Evolutionary conservation across 192 early-diverging fungal genomes (phyloP).

Genomic region (Geranomyces michiganensis): DNA sequence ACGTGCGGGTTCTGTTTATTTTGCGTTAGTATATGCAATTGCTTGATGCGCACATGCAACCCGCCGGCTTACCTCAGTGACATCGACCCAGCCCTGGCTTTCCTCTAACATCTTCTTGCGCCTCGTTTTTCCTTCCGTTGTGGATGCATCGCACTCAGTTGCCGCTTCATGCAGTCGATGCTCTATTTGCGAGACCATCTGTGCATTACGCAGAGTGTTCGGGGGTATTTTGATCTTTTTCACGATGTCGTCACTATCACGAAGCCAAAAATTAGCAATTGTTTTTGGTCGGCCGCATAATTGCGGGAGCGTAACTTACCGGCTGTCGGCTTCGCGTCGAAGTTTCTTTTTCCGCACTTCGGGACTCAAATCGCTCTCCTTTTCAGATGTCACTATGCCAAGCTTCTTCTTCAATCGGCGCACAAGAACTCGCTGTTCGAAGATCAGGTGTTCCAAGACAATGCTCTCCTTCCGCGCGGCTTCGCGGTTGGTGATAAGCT

Average conservation of each 20-base stretch:
- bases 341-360: slow-evolving; percentile 36
- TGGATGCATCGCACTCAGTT: slow-evolving; percentile 47
- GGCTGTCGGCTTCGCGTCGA: slow-evolving; percentile 37
- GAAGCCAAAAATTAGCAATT: background rate
- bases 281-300: slow-evolving; percentile 38
- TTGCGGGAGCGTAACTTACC: slow-evolving; percentile 33
- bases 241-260: slow-evolving; percentile 14
- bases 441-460: slow-evolving; percentile 74
- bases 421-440: slow-evolving; percentile 67
- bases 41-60: background rate
- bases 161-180: slow-evolving; percentile 46
- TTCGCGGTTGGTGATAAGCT: slow-evolving; percentile 81
- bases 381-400: slow-evolving; percentile 64
- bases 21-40: background rate
- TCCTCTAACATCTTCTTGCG: slow-evolving; percentile 60
- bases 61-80: slow-evolving; percentile 61
- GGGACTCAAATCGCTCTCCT: slow-evolving; percentile 46
- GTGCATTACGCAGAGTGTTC: slow-evolving; percentile 44
- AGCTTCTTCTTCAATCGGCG: slow-evolving; percentile 67
- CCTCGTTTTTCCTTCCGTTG: slow-evolving; percentile 60
- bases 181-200: slow-evolving; percentile 53
- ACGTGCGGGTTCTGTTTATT: slow-evolving; percentile 52
- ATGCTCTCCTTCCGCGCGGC: slow-evolving; percentile 72
- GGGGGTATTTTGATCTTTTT: slow-evolving; percentile 67
- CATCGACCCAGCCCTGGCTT: slow-evolving; percentile 63